Conservation (phyloP, 2,329 filamentous ascomycete species). For the Chlorencoelia australis region DNA sequence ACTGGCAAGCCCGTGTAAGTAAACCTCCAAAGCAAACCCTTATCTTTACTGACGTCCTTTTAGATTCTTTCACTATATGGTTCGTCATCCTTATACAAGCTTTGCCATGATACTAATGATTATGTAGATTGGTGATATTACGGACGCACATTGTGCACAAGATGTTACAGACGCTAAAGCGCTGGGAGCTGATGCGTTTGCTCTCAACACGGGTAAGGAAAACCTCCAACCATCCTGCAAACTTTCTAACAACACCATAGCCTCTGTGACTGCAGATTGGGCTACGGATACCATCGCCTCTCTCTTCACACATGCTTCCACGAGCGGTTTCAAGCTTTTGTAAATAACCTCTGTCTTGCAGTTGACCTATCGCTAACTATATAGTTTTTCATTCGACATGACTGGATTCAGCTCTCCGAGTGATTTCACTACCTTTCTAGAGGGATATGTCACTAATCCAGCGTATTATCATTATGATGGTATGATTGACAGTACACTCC, state of each 20-base stretch:
- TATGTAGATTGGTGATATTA: slow-evolving; percentile 8
- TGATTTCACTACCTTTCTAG: slow-evolving; percentile 8
- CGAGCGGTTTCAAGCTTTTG: slow-evolving; percentile 11
- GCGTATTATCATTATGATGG: slow-evolving; percentile 12
- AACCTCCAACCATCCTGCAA: neutral
- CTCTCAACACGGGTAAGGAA: slow-evolving; percentile 8
- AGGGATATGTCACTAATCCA: slow-evolving; percentile 5
- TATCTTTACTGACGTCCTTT: neutral
- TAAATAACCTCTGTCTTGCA: neutral
- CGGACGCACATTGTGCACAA: slow-evolving; percentile 9
- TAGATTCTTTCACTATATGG: slow-evolving; percentile 11
- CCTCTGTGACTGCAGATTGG: slow-evolving; percentile 4
- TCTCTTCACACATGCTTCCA: slow-evolving; percentile 8
- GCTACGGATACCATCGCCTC: slow-evolving; percentile 2
- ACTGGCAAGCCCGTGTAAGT: slow-evolving; percentile 9
- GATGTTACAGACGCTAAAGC: slow-evolving; percentile 11
- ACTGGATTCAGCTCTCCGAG: slow-evolving; percentile 8
- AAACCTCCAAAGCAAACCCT: too few species aligned
- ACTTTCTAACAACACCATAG: neutral
- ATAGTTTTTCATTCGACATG: slow-evolving; percentile 15
- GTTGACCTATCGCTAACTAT: neutral
- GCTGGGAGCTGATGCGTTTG: slow-evolving; percentile 11
- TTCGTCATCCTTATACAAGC: too few species aligned
- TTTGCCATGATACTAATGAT: too few species aligned
- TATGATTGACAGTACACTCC: too few species aligned